Conservation (phyloP, 805 yeast species). For the Kuraishia piskuri region DNA sequence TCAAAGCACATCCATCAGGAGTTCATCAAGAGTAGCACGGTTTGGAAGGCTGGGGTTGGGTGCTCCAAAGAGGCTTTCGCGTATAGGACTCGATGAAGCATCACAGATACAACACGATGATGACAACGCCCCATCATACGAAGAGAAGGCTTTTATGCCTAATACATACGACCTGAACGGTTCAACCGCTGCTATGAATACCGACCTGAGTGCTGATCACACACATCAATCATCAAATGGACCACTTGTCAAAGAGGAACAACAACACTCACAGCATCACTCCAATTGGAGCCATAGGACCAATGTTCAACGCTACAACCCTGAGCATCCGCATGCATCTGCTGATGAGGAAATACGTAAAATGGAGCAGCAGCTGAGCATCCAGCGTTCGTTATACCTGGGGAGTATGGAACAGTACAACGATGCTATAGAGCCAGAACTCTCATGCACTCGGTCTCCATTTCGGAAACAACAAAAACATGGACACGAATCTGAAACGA, state of each 20-base stretch:
- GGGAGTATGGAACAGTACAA: neutral
- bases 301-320: neutral
- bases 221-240: neutral
- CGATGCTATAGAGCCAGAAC: conserved; percentile 3
- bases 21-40: neutral
- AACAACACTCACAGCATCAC: neutral
- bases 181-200: neutral
- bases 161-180: conserved; percentile 5
- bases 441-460: neutral
- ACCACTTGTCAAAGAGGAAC: too few relatives aligned
- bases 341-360: neutral
- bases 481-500: neutral
- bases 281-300: neutral
- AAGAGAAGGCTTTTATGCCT: neutral
- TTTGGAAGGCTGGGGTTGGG: conserved; percentile 24
- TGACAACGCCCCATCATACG: conserved; percentile 2
- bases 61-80: conserved; percentile 39
- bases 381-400: neutral
- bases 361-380: neutral
- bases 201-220: conserved; percentile 3
- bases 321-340: conserved; percentile 1
- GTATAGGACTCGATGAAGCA: conserved; percentile 11
- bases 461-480: neutral
- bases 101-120: conserved; percentile 9
- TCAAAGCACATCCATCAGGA: neutral